Conservation (phyloP, 2,329 filamentous ascomycete species). For the Aureobasidium zeae region DNA sequence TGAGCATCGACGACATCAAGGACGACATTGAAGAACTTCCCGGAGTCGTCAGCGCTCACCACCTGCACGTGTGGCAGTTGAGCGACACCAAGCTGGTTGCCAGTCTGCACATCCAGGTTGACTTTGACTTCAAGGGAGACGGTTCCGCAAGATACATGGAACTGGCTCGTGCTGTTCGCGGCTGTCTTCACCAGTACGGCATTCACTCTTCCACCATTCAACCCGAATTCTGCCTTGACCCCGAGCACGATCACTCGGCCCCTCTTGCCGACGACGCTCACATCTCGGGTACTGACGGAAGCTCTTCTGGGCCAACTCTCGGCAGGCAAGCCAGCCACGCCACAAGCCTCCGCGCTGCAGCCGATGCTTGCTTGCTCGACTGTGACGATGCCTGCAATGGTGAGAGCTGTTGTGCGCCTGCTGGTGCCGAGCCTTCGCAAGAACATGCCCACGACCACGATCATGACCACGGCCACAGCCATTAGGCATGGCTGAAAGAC, state of each 20-base stretch:
- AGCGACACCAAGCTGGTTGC: conserved; percentile 91
- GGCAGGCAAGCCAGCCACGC: conserved; percentile 29
- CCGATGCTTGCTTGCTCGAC: conserved; percentile 34
- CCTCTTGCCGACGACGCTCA: conserved; percentile 22
- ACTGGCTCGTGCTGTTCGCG: conserved; percentile 69
- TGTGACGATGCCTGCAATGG: conserved; percentile 36
- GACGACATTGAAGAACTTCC: conserved; percentile 80
- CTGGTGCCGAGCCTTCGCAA: conserved; percentile 13
- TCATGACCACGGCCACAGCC: conserved; percentile 18
- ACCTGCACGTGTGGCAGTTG: conserved; percentile 95
- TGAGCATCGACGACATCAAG: conserved; percentile 81
- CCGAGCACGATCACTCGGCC: conserved; percentile 35
- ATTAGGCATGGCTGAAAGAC: conserved; percentile 1
- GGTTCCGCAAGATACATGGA: conserved; percentile 78
- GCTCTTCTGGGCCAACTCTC: conserved; percentile 25
- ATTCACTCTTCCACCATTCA: conserved; percentile 98
- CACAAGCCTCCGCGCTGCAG: conserved; percentile 23
- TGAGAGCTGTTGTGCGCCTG: conserved; percentile 32
- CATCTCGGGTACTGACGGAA: conserved; percentile 24
- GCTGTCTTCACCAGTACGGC: conserved; percentile 87
- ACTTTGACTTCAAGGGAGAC: conserved; percentile 77
- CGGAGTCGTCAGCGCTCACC: conserved; percentile 83
- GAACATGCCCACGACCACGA: conserved; percentile 30
- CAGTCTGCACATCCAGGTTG: conserved; percentile 85
- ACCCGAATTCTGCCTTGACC: conserved; percentile 60